phyloP scores from a whole-genome alignment of 179 eudicot species.

The Silene vulgaris region DNA sequence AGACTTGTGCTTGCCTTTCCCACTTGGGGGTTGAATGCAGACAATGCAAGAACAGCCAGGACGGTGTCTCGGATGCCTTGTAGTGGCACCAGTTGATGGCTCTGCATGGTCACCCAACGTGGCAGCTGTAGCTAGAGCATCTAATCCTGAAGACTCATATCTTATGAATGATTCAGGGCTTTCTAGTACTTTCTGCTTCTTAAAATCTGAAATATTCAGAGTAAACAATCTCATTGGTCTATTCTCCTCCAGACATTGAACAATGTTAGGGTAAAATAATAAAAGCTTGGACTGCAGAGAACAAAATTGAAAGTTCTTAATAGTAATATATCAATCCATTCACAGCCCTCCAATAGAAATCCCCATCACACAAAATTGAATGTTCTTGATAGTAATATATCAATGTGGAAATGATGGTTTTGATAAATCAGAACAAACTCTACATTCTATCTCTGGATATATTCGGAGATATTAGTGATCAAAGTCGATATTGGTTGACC shows the following conservation, averaged over 20 bases:
- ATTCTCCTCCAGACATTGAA: neutral
- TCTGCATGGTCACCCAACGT: conserved; percentile 63
- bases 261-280: neutral
- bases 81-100: conserved; percentile 59
- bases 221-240: neutral
- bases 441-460: neutral
- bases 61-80: conserved; percentile 90
- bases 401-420: neutral
- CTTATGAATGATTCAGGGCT: conserved; percentile 36
- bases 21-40: conserved; percentile 98
- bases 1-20: conserved; percentile 83
- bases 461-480: neutral
- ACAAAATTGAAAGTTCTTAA: too few relatives aligned
- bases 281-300: conserved; percentile 4
- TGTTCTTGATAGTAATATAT: too few relatives aligned
- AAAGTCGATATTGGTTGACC: neutral
- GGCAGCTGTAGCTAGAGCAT: conserved; percentile 91
- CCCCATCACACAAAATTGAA: too few relatives aligned
- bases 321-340: too few relatives aligned
- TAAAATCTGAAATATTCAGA: conserved; percentile 38
- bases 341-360: too few relatives aligned
- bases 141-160: conserved; percentile 70
- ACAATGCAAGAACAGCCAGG: conserved; percentile 96
- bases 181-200: conserved; percentile 46
- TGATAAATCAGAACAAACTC: neutral